These are phyloP conservation scores for Penicillium atrosanguineum DNA, from an alignment of 495 filamentous ascomycete species.

Conservation along the genomic window DNA sequence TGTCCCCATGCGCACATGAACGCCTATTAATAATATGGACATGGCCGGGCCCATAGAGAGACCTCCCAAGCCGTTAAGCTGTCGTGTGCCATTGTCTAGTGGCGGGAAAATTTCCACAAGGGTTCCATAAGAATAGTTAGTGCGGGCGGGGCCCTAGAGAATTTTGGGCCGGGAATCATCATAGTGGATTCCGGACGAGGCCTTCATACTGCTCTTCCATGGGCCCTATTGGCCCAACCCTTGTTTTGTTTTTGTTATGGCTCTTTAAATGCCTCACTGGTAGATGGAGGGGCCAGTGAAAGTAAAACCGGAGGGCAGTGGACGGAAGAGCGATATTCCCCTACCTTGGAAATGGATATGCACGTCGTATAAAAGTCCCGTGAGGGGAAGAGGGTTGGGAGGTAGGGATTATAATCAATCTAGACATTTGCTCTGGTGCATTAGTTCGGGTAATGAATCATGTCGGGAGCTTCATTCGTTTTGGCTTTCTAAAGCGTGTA, in stretches of 20 bases:
- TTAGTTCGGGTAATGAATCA: background rate
- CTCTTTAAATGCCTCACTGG: background rate
- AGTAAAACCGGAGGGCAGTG: background rate
- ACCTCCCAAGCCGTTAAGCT: conserved; percentile 11
- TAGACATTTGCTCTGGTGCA: background rate
- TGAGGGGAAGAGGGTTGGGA: background rate
- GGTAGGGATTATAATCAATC: background rate
- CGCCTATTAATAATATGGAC: conserved; percentile 15
- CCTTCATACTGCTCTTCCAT: background rate
- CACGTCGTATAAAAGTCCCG: background rate
- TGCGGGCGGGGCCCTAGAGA: background rate
- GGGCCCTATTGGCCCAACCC: background rate
- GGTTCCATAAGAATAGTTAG: background rate
- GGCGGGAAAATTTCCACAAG: background rate
- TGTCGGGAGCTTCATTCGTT: background rate
- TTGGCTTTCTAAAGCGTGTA: background rate
- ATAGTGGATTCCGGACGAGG: background rate
- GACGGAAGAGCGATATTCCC: conserved; percentile 10
- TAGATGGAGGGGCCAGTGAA: background rate
- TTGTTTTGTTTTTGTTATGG: background rate
- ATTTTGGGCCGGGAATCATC: background rate
- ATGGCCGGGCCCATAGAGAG: conserved; percentile 6
- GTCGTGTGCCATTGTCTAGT: conserved; percentile 11
- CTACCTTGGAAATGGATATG: background rate
- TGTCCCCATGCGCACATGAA: background rate